These are phyloP conservation scores for Voacanga thouarsii DNA, from an alignment of 257 asterid species.

Conservation along the genomic window DNA sequence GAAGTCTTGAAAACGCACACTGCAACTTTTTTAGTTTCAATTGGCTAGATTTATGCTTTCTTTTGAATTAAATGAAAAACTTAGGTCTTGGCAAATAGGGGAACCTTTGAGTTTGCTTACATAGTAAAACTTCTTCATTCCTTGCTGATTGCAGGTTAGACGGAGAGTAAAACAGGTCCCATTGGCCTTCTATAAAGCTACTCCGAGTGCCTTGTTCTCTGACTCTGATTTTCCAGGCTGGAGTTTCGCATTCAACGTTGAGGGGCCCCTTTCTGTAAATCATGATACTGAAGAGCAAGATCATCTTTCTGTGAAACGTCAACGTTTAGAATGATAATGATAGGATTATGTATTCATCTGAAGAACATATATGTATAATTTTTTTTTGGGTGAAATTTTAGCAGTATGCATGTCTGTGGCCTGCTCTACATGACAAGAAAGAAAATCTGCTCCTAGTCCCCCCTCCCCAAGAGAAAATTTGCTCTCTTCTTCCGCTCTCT, in stretches of 20 bases:
- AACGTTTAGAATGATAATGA: slow-evolving; percentile 31
- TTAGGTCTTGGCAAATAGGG: background rate
- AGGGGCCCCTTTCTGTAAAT: slow-evolving; percentile 6
- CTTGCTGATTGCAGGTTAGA: slow-evolving; percentile 54
- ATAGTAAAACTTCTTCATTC: slow-evolving; percentile 2
- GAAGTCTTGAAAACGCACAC: background rate
- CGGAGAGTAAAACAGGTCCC: slow-evolving; percentile 92
- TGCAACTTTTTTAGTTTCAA: background rate
- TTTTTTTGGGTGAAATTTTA: background rate
- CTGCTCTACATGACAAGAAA: background rate
- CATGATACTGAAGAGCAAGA: slow-evolving; percentile 17
- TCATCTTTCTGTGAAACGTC: slow-evolving; percentile 41
- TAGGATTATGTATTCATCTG: background rate
- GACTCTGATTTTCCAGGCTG: slow-evolving; percentile 82
- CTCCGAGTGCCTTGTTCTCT: slow-evolving; percentile 65
- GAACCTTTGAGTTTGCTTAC: background rate
- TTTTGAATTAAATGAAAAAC: background rate
- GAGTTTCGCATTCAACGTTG: slow-evolving; percentile 50
- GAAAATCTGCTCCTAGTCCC: background rate
- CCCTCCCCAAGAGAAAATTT: background rate
- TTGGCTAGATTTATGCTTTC: background rate
- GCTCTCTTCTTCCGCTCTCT: background rate
- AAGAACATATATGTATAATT: background rate
- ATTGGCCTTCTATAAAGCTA: slow-evolving; percentile 72
- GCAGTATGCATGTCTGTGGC: background rate